Base-by-base conservation (phyloP, 2,329 filamentous ascomycete species). In the Ceratocystis destructans region DNA sequence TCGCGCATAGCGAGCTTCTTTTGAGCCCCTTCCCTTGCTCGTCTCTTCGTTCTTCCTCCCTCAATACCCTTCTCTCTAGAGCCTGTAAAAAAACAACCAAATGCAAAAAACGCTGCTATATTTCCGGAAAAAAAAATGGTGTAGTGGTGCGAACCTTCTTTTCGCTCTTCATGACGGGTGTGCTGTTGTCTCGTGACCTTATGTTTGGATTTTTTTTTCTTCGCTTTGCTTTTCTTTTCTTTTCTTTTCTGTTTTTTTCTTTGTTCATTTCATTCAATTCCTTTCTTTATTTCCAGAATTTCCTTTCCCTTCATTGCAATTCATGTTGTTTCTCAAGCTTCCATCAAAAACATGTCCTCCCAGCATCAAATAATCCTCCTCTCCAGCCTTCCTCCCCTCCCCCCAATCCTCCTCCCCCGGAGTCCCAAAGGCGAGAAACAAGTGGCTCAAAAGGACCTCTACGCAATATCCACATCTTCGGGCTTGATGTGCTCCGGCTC, bases 381-480 rank as follows among this genome's bases (percentile, higher is more conserved):
- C 25, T 1, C 33, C 17, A 6, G 15, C 28, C 12, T 57, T 22
- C 17, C 17, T 15, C 25, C 22, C 7, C 17, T 59, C 20, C 50
- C 22, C 28, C 22, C 20, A 7, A 55, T 25, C 25, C 28, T 25
- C 53, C 5, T 25, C n/a, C n/a, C 28, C 22, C 12, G 33, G 2
- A 5, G 17, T 8, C 17, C 17, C 33, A 12, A 22, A 59, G 53
- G 37, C 53, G 8, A 37, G 33, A 8, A 50, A 50, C 20, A 63
- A 33, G 17, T 17, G 41, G 33, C 12, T 45, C 12, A 62, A 45
- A 46, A 45, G n/a, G 22, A 15, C 28, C 68, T 77, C 75, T 28
- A 69, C 17, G 66, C 62, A 55, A 77, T 73, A 68, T 79, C 75
- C 45, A 73, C 71, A 68, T 77, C 77, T 55, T 75, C 74, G 68